Base-by-base conservation (phyloP, 2,329 filamentous ascomycete genomes). In the Pseudocercospora fuligena region DNA sequence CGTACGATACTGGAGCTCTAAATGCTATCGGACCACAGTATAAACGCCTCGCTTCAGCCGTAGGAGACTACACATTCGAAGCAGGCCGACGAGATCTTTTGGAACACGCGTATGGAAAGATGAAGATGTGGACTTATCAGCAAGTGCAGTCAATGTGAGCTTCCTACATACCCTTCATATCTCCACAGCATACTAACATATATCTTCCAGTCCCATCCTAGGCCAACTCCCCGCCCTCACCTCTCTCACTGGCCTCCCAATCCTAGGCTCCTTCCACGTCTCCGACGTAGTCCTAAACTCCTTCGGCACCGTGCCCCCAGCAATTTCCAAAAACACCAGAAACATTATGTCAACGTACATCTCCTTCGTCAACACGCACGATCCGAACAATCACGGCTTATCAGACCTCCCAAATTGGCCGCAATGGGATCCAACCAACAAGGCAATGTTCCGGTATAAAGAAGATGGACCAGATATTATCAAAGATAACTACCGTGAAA, bases 11-110 rank as follows among this genome's bases (percentile, higher is more conserved):
- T 0, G 82, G 86, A 1, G 67, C 86, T 8, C 69, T 90, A 19
- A 92, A 94, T 79, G 88, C 90, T 72, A 82, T 88, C 73, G 93
- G 92, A 74, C 90, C 91, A 0, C 86, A 91, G 70, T 94, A 88
- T 83, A 94, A 94, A 79, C 89, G 90, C 12, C 81, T 93, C 0
- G 88, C 90, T 1, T 90, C 91, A 47, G 86, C 94, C 78, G 36
- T 87, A 0, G 92, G 92, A 14, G 92, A 94, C 74, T 73, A 92
- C 0, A 86, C 87, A 2, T 94, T 94, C 78, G 93, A 59, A 63
- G 58, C 61, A 29, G 61, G 56, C 43, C 36, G 67, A 31, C 65
- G 59, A 36, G 49, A 65, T 47, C 54, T 66, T 6, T 47, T 66
- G 16, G 54, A 66, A 25, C 27, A 60, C 19, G 63, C 60, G 5